phyloP scores from a whole-genome alignment of 768 basidiomycete species.

The Tephrocybe rancida region DNA sequence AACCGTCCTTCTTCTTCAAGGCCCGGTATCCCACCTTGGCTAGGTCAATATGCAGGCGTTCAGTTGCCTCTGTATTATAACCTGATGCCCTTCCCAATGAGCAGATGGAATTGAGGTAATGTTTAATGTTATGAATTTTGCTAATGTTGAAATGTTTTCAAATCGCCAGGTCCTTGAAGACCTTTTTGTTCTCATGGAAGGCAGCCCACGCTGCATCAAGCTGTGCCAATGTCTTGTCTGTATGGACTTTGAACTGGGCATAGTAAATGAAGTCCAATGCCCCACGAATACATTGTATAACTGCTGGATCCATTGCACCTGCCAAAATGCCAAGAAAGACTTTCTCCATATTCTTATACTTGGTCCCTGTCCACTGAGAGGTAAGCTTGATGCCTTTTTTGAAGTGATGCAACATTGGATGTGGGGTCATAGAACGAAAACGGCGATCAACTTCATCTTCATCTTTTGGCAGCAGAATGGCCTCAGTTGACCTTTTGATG shows the following conservation, averaged over 20 bases:
- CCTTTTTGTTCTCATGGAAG: constrained; percentile 35
- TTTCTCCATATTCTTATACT: constrained; percentile 29
- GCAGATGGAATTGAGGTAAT: constrained; percentile 32
- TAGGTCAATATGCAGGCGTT: constrained; percentile 21
- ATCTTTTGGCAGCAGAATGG: constrained; percentile 9
- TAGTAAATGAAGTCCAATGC: constrained; percentile 30
- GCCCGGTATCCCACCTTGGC: constrained; percentile 36
- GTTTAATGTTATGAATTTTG: constrained; percentile 34
- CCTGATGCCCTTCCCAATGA: constrained; percentile 27
- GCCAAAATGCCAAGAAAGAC: constrained; percentile 30
- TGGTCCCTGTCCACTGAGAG: constrained; percentile 38
- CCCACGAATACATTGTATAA: constrained; percentile 19
- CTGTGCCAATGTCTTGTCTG: constrained; percentile 21
- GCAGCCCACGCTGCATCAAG: constrained; percentile 25
- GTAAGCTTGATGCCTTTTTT: constrained; percentile 37
- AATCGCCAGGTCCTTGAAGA: constrained; percentile 27
- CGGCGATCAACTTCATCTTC: constrained; percentile 31
- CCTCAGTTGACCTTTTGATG: constrained; percentile 28
- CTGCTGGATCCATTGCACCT: constrained; percentile 31
- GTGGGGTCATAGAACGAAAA: constrained; percentile 29
- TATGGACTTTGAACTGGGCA: constrained; percentile 30
- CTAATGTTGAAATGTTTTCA: constrained; percentile 38
- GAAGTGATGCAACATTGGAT: constrained; percentile 45
- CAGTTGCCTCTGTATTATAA: constrained; percentile 34
- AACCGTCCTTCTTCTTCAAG: constrained; percentile 28